These are phyloP conservation scores for Micractinium conductrix DNA, from an alignment of 139 green algal genomes.

Conservation along the genomic window DNA sequence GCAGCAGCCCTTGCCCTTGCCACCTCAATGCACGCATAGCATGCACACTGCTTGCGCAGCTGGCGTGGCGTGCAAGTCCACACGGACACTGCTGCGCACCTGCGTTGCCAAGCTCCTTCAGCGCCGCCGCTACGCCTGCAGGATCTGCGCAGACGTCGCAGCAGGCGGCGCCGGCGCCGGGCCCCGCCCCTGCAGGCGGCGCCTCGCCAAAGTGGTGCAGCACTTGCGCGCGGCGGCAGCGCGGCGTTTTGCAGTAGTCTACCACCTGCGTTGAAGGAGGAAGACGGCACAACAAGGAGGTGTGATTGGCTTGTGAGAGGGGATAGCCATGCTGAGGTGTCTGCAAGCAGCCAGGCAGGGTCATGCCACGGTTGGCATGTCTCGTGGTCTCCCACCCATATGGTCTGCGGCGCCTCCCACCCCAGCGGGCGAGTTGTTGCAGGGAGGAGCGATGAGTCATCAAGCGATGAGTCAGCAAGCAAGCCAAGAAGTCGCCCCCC, in stretches of 20 bases:
- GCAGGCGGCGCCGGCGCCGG: conserved; percentile 22
- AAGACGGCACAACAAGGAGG: not conserved
- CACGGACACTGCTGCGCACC: no score
- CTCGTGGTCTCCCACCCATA: no score
- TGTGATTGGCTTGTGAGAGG: not conserved
- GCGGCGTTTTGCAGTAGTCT: conserved; percentile 43
- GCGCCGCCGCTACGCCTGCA: not conserved
- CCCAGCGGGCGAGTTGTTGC: no score
- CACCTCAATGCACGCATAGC: no score
- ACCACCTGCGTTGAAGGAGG: conserved; percentile 52
- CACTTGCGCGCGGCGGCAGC: conserved; percentile 60
- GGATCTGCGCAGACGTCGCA: conserved; percentile 64
- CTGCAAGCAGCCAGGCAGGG: not conserved
- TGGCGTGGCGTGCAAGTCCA: no score
- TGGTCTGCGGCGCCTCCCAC: no score
- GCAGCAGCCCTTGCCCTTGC: no score
- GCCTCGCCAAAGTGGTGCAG: conserved; percentile 75
- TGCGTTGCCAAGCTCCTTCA: not conserved
- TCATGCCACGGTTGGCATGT: no score
- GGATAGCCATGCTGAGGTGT: not conserved
- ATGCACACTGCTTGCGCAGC: no score
- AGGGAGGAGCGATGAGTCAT: no score
- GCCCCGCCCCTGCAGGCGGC: not conserved
- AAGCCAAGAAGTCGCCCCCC: no score
- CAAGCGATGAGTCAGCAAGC: no score